Conservation (phyloP, 345 rosid genomes). For the Moricandia arvensis region DNA sequence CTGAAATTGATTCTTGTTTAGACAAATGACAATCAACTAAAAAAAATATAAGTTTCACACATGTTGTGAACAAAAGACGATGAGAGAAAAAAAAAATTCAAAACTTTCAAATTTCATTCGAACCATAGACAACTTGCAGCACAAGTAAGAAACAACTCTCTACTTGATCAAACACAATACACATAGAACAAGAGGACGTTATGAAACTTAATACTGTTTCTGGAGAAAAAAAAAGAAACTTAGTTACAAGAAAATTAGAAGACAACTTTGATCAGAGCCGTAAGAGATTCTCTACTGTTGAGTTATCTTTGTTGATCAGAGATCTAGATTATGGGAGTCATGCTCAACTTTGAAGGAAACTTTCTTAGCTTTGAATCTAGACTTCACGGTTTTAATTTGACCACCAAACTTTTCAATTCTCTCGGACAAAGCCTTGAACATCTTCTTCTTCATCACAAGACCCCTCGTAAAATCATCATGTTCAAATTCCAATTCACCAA, state of each 20-base stretch:
- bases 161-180: background rate
- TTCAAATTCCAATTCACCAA: background rate
- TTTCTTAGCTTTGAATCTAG: background rate
- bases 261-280: background rate
- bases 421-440: background rate
- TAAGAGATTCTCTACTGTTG: background rate
- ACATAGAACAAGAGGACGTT: background rate
- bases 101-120: background rate
- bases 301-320: background rate
- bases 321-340: background rate
- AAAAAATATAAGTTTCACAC: too few species aligned
- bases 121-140: background rate
- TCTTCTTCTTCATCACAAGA: background rate
- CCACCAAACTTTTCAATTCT: background rate
- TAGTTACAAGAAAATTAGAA: background rate
- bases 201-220: background rate
- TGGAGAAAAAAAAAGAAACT: background rate
- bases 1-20: background rate
- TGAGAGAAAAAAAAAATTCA: too few species aligned
- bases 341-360: background rate
- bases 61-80: too few species aligned
- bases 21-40: background rate
- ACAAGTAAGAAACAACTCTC: background rate
- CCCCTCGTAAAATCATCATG: background rate
- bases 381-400: background rate